These are phyloP conservation scores for Trichosporon asahii DNA, from an alignment of 1,284 basidiomycete genomes.

Conservation along the genomic window DNA sequence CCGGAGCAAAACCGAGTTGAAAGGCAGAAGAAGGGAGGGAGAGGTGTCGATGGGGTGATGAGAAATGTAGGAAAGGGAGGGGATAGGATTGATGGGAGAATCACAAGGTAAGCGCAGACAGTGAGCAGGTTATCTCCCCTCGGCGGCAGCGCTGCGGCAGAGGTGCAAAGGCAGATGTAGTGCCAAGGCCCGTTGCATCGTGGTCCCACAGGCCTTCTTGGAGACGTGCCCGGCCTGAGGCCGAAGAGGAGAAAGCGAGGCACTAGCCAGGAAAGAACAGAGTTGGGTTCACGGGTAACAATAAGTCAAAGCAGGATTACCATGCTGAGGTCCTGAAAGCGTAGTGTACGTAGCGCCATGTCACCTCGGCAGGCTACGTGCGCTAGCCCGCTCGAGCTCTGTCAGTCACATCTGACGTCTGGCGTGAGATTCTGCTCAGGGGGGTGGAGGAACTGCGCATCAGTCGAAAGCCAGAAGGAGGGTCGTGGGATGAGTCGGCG, in stretches of 20 bases:
- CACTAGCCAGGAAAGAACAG: not conserved
- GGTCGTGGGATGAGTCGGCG: not conserved
- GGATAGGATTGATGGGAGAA: not conserved
- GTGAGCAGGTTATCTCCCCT: not conserved
- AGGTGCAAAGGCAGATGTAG: not conserved
- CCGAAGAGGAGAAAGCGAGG: not conserved
- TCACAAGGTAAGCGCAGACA: not conserved
- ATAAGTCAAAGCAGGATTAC: slow-evolving; percentile 10
- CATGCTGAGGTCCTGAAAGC: slow-evolving; percentile 3
- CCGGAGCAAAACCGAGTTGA: not conserved
- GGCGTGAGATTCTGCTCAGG: not conserved
- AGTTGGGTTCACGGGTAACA: slow-evolving; percentile 9
- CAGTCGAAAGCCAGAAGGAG: not conserved
- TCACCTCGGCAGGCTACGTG: not conserved
- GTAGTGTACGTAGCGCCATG: slow-evolving; percentile 1
- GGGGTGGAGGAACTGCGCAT: not conserved
- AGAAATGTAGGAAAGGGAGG: slow-evolving; percentile 5
- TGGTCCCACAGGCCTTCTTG: not conserved
- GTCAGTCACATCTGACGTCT: not conserved
- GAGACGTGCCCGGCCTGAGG: not conserved
- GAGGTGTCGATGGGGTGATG: not conserved
- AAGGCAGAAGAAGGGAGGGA: not conserved
- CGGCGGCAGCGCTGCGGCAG: not conserved
- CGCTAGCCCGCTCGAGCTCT: not conserved
- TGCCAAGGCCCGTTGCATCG: not conserved